phyloP scores from a whole-genome alignment of 106 monocot genomes.

The Allium sativum region DNA sequence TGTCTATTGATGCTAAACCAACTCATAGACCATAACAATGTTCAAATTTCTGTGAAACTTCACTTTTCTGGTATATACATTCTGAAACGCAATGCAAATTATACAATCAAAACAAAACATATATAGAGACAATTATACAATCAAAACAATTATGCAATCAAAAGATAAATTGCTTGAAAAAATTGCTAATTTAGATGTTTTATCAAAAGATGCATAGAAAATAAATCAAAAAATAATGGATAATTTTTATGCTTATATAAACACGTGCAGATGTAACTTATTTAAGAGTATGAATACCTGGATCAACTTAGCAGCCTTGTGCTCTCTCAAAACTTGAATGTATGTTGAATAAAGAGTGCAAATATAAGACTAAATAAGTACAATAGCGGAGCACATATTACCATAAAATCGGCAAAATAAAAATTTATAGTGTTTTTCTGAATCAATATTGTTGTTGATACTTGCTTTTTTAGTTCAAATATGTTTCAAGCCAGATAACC shows the following conservation, averaged over 20 bases:
- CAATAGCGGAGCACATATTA: constrained; percentile 32
- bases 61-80: no score
- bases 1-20: no score
- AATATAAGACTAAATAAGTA: constrained; percentile 56
- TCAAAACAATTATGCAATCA: no score
- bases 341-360: constrained; percentile 36
- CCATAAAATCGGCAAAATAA: constrained; percentile 27
- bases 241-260: neutral
- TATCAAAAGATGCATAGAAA: no score
- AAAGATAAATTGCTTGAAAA: no score
- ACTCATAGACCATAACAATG: no score
- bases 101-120: no score
- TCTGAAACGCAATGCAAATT: no score
- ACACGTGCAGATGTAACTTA: neutral
- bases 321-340: constrained; percentile 27
- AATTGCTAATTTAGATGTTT: no score
- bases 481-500: constrained; percentile 47
- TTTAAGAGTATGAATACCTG: constrained; percentile 44
- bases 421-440: constrained; percentile 61
- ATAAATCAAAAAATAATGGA: no score
- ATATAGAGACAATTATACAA: no score
- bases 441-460: constrained; percentile 45
- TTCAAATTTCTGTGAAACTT: no score
- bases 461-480: constrained; percentile 40
- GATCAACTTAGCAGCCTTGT: constrained; percentile 43